These are phyloP conservation scores for Calonectria montana DNA, from an alignment of 2,329 filamentous ascomycete genomes.

Conservation along the genomic window DNA sequence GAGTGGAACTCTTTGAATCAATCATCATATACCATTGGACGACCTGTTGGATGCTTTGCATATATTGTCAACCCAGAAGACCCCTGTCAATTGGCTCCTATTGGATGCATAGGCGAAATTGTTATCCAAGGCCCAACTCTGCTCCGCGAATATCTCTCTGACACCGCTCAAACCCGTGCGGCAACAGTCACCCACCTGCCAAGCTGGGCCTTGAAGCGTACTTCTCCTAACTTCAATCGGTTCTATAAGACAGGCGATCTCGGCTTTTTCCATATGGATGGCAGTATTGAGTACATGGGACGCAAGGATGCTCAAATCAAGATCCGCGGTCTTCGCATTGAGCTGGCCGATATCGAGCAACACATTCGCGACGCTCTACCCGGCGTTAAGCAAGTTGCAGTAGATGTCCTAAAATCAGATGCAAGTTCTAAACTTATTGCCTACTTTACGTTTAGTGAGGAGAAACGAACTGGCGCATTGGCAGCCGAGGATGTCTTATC, in stretches of 20 bases:
- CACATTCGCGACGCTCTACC: neutral
- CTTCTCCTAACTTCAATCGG: neutral
- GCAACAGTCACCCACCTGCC: conserved; percentile 46
- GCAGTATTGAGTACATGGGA: neutral
- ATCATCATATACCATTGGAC: conserved; percentile 38
- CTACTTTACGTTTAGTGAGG: neutral
- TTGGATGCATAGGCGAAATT: conserved; percentile 40
- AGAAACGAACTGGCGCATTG: neutral
- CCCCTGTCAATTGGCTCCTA: conserved; percentile 31
- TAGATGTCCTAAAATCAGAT: neutral
- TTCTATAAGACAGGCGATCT: conserved; percentile 9
- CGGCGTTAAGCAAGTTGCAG: neutral
- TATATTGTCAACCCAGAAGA: neutral
- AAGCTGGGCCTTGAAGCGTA: neutral
- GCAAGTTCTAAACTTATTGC: neutral
- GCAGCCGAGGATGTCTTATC: neutral
- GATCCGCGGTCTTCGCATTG: conserved; percentile 60
- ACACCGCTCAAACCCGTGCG: neutral
- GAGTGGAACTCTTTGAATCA: conserved; percentile 4
- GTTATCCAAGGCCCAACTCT: conserved; percentile 39
- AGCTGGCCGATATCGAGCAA: conserved; percentile 3
- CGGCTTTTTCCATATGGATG: neutral
- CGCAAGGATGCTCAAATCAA: conserved; percentile 65
- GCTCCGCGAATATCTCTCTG: conserved; percentile 34
- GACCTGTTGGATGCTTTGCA: neutral